Conservation (phyloP, 2,329 filamentous ascomycete species). For the Aspergillus fischeri region DNA sequence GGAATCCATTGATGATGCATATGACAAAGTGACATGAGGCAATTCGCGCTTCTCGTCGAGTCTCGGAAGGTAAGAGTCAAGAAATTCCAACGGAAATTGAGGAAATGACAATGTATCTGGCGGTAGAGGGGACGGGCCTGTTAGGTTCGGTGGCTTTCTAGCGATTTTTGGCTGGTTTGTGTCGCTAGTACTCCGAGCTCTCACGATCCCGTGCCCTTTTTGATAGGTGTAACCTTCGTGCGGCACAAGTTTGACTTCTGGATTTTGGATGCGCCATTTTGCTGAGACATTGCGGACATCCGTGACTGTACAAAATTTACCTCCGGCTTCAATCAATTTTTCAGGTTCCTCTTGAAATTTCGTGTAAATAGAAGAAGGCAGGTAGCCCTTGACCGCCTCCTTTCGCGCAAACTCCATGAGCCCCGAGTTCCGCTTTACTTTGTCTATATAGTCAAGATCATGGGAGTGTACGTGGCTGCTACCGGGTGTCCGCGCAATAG, state of each 20-base stretch:
- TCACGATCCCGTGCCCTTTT: conserved; percentile 42
- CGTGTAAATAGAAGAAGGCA: conserved; percentile 47
- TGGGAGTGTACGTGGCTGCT: conserved; percentile 41
- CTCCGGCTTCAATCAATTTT: conserved; percentile 42
- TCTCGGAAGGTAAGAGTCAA: conserved; percentile 51
- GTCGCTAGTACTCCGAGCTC: conserved; percentile 18
- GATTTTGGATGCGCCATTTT: conserved; percentile 46
- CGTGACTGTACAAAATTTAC: conserved; percentile 44
- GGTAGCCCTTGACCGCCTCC: conserved; percentile 44
- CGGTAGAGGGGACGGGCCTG: conserved; percentile 21
- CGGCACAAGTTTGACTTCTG: conserved; percentile 39
- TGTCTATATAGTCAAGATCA: conserved; percentile 46
- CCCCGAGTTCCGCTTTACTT: conserved; percentile 46
- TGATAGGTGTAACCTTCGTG: conserved; percentile 45
- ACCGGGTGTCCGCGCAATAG: conserved; percentile 39
- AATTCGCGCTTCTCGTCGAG: conserved; percentile 30
- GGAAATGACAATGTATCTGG: conserved; percentile 45
- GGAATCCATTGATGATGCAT: conserved; percentile 84
- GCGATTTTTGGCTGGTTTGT: conserved; percentile 7
- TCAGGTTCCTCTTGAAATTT: conserved; percentile 45
- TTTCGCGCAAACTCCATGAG: conserved; percentile 45
- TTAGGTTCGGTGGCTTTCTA: conserved; percentile 8
- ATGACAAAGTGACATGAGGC: conserved; percentile 74
- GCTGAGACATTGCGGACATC: conserved; percentile 47
- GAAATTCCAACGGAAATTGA: conserved; percentile 40